These are phyloP conservation scores for Porodaedalea pini DNA, from an alignment of 1,284 basidiomycete species.

Conservation along the genomic window DNA sequence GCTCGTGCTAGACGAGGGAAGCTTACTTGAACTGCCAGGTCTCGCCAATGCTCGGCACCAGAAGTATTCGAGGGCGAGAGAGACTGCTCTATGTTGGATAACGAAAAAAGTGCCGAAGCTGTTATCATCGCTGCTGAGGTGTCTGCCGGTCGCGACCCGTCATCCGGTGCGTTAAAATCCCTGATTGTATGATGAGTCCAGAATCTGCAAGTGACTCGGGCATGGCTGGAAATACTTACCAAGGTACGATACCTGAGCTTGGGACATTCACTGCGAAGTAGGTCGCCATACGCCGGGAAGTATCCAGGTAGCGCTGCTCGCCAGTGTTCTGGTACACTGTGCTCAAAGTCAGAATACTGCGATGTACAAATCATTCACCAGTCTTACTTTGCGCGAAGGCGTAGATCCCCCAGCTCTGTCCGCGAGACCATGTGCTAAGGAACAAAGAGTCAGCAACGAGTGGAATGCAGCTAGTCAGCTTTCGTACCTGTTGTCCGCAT, in stretches of 20 bases:
- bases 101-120: constrained; percentile 52
- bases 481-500: constrained; percentile 46
- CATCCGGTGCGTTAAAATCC: constrained; percentile 66
- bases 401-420: constrained; percentile 68
- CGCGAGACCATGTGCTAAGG: constrained; percentile 64
- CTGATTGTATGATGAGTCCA: constrained; percentile 34
- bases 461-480: neutral
- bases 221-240: constrained; percentile 35
- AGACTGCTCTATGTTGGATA: constrained; percentile 47
- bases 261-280: constrained; percentile 59
- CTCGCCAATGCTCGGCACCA: constrained; percentile 40
- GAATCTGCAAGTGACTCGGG: neutral
- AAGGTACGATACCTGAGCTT: constrained; percentile 56
- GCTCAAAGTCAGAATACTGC: neutral
- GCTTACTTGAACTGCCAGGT: constrained; percentile 47
- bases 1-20: neutral
- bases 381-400: constrained; percentile 63
- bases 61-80: constrained; percentile 32
- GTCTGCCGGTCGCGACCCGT: constrained; percentile 57
- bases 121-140: constrained; percentile 63
- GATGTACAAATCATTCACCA: neutral
- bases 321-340: constrained; percentile 58
- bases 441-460: neutral
- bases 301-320: constrained; percentile 47
- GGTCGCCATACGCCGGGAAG: constrained; percentile 51